Evolutionary conservation across 306 rosid species (phyloP).

Genomic region (Abrus precatorius): DNA sequence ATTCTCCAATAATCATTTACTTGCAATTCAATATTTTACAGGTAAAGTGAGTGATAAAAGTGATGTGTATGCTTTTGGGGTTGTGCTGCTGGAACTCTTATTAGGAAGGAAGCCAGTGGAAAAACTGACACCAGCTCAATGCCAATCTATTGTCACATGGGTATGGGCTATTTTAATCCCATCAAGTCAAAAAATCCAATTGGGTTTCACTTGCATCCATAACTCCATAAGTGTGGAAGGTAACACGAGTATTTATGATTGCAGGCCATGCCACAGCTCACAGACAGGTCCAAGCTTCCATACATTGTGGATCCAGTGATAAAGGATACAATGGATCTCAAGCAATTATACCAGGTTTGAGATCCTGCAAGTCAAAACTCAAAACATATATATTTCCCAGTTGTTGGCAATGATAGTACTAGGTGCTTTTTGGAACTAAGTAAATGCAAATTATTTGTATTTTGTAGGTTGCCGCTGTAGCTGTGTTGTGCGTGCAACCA

Average conservation of each 20-base stretch:
- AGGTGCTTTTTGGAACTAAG: not conserved
- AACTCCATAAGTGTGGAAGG: not conserved
- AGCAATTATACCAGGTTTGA: slow-evolving; percentile 90
- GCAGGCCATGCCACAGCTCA: slow-evolving; percentile 99
- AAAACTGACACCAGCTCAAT: slow-evolving; percentile 82
- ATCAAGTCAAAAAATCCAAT: not conserved
- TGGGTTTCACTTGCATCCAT: not conserved
- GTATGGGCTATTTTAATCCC: slow-evolving; percentile 55
- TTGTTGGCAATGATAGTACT: not conserved
- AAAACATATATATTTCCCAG: not conserved
- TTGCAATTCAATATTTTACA: slow-evolving; percentile 37
- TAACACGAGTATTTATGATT: slow-evolving; percentile 41
- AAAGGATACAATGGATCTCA: slow-evolving; percentile 81
- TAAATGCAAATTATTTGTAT: not conserved
- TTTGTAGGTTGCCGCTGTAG: slow-evolving; percentile 92
- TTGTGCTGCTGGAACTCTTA: slow-evolving; percentile 89
- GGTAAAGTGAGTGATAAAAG: slow-evolving; percentile 96
- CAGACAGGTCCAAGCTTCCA: slow-evolving; percentile 89
- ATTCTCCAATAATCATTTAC: not conserved
- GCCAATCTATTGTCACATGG: slow-evolving; percentile 98
- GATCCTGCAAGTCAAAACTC: not conserved
- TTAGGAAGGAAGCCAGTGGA: slow-evolving; percentile 89
- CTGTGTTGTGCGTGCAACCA: slow-evolving; percentile 95
- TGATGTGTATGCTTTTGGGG: slow-evolving; percentile 94
- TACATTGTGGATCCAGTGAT: slow-evolving; percentile 82